These are phyloP conservation scores for Diaporthe aspalathi DNA, from an alignment of 2,329 filamentous ascomycete species.

Conservation along the genomic window DNA sequence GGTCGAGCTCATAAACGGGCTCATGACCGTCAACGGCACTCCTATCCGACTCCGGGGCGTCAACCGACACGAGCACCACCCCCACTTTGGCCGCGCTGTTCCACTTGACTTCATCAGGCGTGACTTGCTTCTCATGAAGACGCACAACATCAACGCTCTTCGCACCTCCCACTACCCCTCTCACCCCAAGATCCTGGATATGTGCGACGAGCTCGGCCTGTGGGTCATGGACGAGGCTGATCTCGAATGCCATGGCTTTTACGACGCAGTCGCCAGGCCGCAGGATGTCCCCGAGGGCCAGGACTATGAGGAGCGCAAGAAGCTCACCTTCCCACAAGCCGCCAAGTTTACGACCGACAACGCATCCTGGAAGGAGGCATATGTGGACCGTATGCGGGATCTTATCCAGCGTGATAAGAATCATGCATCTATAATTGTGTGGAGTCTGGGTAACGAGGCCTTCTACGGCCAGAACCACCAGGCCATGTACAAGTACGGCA, in stretches of 20 bases:
- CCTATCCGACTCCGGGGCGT: constrained; percentile 71
- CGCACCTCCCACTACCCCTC: constrained; percentile 76
- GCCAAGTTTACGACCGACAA: constrained; percentile 72
- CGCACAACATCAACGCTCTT: constrained; percentile 77
- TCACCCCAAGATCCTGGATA: constrained; percentile 68
- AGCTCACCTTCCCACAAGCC: constrained; percentile 63
- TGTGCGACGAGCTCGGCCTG: constrained; percentile 74
- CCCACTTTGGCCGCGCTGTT: constrained; percentile 70
- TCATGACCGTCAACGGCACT: constrained; percentile 72
- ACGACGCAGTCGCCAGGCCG: constrained; percentile 60
- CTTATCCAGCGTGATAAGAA: constrained; percentile 77
- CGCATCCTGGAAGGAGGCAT: constrained; percentile 69
- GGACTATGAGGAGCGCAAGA: constrained; percentile 71
- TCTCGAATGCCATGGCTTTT: constrained; percentile 66
- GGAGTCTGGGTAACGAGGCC: constrained; percentile 79
- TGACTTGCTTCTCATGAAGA: constrained; percentile 76
- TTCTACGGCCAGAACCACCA: constrained; percentile 77
- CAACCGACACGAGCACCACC: constrained; percentile 79
- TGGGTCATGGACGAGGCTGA: constrained; percentile 68
- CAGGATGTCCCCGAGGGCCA: constrained; percentile 65
- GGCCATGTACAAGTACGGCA: constrained; percentile 74
- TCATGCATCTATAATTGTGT: constrained; percentile 76
- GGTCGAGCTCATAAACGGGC: constrained; percentile 70
- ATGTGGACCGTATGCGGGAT: constrained; percentile 74
- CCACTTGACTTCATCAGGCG: constrained; percentile 70